Conservation (phyloP, 1,284 basidiomycete species). For the Vanrija humicola region DNA sequence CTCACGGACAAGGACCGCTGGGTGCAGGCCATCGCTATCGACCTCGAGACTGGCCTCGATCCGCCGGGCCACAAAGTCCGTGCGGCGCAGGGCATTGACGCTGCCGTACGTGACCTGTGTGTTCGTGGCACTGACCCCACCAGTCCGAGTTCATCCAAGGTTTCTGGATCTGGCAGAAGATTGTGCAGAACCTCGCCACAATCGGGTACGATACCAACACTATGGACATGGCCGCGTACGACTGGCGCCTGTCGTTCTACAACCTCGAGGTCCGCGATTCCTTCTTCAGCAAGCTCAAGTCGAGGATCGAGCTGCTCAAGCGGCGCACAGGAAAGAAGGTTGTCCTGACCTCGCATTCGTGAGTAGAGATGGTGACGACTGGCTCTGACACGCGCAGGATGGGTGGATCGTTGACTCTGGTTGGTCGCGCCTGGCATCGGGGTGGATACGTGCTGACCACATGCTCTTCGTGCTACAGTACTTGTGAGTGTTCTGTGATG, state of each 20-base stretch:
- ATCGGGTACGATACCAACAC: conserved; percentile 90
- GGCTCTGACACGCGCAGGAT: conserved; percentile 55
- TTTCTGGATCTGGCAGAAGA: conserved; percentile 96
- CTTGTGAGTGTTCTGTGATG: conserved; percentile 47
- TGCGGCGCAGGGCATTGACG: conserved; percentile 72
- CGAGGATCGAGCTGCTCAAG: conserved; percentile 76
- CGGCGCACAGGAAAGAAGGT: conserved; percentile 71
- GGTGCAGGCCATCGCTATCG: conserved; percentile 85
- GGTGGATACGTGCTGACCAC: background rate
- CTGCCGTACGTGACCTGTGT: conserved; percentile 44
- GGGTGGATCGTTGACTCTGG: conserved; percentile 64
- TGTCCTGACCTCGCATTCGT: conserved; percentile 75
- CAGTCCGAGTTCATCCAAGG: conserved; percentile 81
- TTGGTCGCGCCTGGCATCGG: conserved; percentile 15
- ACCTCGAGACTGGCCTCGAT: conserved; percentile 87
- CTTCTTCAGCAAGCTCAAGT: conserved; percentile 85
- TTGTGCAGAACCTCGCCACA: conserved; percentile 85
- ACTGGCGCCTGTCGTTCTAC: conserved; percentile 85
- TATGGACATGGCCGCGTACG: conserved; percentile 79
- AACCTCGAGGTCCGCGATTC: conserved; percentile 88
- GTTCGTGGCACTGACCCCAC: background rate
- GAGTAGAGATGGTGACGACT: conserved; percentile 21
- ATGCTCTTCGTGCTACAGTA: conserved; percentile 25
- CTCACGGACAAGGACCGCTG: conserved; percentile 75
- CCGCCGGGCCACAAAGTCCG: conserved; percentile 83